Conservation (phyloP, 495 filamentous ascomycete species). For the Tuber brumale region DNA sequence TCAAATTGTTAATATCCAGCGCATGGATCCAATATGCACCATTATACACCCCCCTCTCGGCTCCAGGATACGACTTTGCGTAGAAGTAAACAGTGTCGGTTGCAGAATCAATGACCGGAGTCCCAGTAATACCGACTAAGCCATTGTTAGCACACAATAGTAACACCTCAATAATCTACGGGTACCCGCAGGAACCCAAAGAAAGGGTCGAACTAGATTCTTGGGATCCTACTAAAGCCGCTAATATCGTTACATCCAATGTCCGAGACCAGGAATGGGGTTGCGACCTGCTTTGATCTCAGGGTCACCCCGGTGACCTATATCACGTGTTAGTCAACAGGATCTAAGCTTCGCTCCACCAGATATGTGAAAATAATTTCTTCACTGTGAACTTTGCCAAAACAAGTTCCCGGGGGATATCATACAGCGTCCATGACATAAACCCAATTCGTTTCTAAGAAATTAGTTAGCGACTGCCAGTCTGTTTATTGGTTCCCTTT, state of each 20-base stretch:
- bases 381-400: background rate
- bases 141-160: background rate
- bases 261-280: conserved; percentile 44
- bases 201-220: conserved; percentile 1
- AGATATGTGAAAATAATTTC: background rate
- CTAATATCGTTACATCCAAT: conserved; percentile 46
- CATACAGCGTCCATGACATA: conserved; percentile 42
- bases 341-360: background rate
- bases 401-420: background rate
- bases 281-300: conserved; percentile 39
- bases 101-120: conserved; percentile 43
- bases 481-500: conserved; percentile 23
- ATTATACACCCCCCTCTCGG: conserved; percentile 19
- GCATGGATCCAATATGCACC: conserved; percentile 22
- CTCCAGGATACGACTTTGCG: conserved; percentile 43
- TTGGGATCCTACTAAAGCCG: conserved; percentile 32
- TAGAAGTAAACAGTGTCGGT: conserved; percentile 46
- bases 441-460: conserved; percentile 34
- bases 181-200: background rate
- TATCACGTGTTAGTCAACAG: conserved; percentile 7
- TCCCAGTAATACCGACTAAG: conserved; percentile 43
- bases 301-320: conserved; percentile 41
- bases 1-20: conserved; percentile 12
- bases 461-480: conserved; percentile 19
- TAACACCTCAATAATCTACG: conserved; percentile 3